Evolutionary conservation across 2,329 filamentous ascomycete genomes (phyloP).

Genomic region (Xylaria sp.): DNA sequence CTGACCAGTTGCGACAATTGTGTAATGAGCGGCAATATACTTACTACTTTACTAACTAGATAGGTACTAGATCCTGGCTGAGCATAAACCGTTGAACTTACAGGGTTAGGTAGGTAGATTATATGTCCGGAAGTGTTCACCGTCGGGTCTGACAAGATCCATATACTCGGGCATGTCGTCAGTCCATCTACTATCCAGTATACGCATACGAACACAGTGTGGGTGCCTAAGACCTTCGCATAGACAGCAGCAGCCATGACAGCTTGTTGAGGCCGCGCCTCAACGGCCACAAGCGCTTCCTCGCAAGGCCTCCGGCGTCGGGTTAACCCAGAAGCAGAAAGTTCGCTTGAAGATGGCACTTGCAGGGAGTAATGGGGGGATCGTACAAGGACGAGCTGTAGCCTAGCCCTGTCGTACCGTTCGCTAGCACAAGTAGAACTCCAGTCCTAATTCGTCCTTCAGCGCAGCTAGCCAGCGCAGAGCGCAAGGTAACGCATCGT

Average conservation of each 20-base stretch:
- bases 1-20: neutral
- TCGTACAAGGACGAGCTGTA: slow-evolving; percentile 63
- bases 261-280: slow-evolving; percentile 58
- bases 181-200: slow-evolving; percentile 58
- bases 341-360: slow-evolving; percentile 63
- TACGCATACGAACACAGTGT: slow-evolving; percentile 65
- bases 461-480: slow-evolving; percentile 51
- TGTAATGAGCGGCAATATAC: neutral
- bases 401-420: slow-evolving; percentile 63
- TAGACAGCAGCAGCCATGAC: slow-evolving; percentile 62
- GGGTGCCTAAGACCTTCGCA: slow-evolving; percentile 60
- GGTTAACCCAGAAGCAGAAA: slow-evolving; percentile 54
- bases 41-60: neutral
- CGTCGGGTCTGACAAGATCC: slow-evolving; percentile 53
- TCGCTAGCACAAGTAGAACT: slow-evolving; percentile 63
- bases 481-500: slow-evolving; percentile 57
- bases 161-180: slow-evolving; percentile 63
- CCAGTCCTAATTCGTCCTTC: slow-evolving; percentile 50
- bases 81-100: neutral
- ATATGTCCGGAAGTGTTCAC: slow-evolving; percentile 50
- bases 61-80: neutral
- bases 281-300: slow-evolving; percentile 58
- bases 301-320: slow-evolving; percentile 56
- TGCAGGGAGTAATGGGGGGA: slow-evolving; percentile 59
- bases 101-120: neutral